Evolutionary conservation across 2,329 filamentous ascomycete species (phyloP), one percentile per base, ranked within the genome.

Genomic region (Endocalyx cinctus): DNA sequence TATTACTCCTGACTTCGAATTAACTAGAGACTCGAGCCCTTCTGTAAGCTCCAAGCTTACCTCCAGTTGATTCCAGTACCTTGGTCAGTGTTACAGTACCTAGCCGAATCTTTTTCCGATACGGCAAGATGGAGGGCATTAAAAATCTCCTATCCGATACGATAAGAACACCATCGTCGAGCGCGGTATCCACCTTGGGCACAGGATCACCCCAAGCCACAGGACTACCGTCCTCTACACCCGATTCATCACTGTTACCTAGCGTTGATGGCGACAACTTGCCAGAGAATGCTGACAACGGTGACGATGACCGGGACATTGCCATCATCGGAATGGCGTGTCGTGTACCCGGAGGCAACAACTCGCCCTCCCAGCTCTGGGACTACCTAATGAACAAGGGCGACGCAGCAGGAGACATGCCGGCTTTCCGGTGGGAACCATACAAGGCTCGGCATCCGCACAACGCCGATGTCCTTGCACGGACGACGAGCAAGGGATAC

Each of bases 371-470:
- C 19, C 34, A 42, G 29, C 35, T 45, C 10, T 47, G 43, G 43
- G 17, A 37, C 11, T 42, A 33, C 10, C 31, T 47, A 12, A 25
- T 47, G 25, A 42, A 28, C 15, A 30, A 47, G 35, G 26, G 32
- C 10, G 39, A 44, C 26, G 42, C 44, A 12, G 45, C 44, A 14
- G 34, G 31, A 2, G 39, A 42, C n/a, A 37, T 41, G 5, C 37
- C 41, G 6, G 22, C 33, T 14, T 44, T 38, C 37, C 18, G 44
- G 17, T 47, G 44, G 44, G 44, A 47, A 31, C 44, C 44, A 10
- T 47, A 37, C 27, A 25, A 27, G 14, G 29, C 30, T 8, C 35
- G 41, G 6, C 41, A 42, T 18, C 27, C 32, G 11, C 37, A 43
- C 7, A 50, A 51, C 20, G 28, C 31, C 8, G 33, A 36, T 13